These are phyloP conservation scores for Chondrostereum purpureum DNA, from an alignment of 1,284 basidiomycete genomes.

Conservation along the genomic window DNA sequence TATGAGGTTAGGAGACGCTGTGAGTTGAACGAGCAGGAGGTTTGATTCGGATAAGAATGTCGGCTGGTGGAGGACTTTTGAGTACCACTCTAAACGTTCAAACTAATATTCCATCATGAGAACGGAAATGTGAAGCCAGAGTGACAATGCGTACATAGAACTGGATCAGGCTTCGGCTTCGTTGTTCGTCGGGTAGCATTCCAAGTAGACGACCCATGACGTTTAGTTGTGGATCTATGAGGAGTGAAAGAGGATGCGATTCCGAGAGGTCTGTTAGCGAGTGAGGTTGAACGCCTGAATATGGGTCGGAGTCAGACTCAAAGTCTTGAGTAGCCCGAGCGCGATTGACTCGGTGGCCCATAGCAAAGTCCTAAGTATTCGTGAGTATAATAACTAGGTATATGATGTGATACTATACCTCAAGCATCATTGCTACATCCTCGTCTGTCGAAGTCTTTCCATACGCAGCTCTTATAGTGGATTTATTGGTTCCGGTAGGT, in stretches of 20 bases:
- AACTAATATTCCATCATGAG: constrained; percentile 10
- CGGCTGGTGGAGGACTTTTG: constrained; percentile 17
- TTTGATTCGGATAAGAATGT: constrained; percentile 14
- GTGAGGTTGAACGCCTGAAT: background rate
- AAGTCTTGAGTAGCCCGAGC: constrained; percentile 16
- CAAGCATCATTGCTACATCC: constrained; percentile 22
- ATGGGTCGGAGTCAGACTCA: constrained; percentile 11
- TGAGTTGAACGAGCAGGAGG: background rate
- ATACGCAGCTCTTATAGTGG: constrained; percentile 16
- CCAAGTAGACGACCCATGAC: constrained; percentile 11
- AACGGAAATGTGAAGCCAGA: background rate
- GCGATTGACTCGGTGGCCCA: constrained; percentile 19
- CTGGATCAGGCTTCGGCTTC: constrained; percentile 12
- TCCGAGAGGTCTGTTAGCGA: constrained; percentile 12
- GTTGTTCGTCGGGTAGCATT: constrained; percentile 10
- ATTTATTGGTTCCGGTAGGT: constrained; percentile 5
- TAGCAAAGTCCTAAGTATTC: constrained; percentile 17
- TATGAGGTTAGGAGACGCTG: constrained; percentile 4
- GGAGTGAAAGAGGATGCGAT: constrained; percentile 15
- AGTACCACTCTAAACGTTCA: constrained; percentile 19
- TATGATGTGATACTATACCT: constrained; percentile 9
- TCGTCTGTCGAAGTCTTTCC: constrained; percentile 17
- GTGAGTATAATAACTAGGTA: too few relatives aligned
- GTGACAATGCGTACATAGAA: constrained; percentile 15
- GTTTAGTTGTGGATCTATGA: constrained; percentile 14